Conservation (phyloP, 2,329 filamentous ascomycete genomes). For the Stachybotrys echinatus region DNA sequence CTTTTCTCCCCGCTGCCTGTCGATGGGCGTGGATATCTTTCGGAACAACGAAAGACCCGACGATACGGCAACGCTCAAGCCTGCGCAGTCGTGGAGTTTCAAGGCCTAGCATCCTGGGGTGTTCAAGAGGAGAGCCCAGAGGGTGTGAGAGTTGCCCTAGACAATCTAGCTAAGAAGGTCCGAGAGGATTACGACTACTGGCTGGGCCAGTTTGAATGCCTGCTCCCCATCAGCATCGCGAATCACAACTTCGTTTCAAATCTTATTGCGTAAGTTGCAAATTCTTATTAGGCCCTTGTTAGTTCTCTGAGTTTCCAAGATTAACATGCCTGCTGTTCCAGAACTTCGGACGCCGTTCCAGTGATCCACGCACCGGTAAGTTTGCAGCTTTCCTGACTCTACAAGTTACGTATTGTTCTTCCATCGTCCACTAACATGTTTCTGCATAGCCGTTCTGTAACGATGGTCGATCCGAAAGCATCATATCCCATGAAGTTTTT, state of each 20-base stretch:
- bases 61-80: constrained; percentile 2
- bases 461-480: constrained; percentile 1
- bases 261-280: constrained; percentile 1
- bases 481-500: not conserved
- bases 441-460: constrained; percentile 1
- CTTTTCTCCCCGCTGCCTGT: constrained; percentile 2
- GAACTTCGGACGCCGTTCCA: not conserved
- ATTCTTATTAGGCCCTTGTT: not conserved
- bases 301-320: too few relatives aligned
- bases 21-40: constrained; percentile 1
- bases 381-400: not conserved
- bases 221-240: constrained; percentile 1
- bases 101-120: not conserved
- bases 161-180: not conserved
- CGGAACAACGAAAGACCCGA: not conserved
- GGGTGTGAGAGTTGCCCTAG: not conserved
- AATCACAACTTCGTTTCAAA: constrained; percentile 2
- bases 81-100: constrained; percentile 1
- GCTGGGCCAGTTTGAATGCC: constrained; percentile 1
- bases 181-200: constrained; percentile 1
- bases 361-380: not conserved
- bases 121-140: not conserved
- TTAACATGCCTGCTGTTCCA: not conserved
- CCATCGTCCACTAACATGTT: not conserved
- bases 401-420: not conserved